A percentile compares a stretch with the other conserved stretches of the same genome.
Conservation (phyloP, 2,329 filamentous ascomycete genomes). For the Diaporthe sp. region DNA sequence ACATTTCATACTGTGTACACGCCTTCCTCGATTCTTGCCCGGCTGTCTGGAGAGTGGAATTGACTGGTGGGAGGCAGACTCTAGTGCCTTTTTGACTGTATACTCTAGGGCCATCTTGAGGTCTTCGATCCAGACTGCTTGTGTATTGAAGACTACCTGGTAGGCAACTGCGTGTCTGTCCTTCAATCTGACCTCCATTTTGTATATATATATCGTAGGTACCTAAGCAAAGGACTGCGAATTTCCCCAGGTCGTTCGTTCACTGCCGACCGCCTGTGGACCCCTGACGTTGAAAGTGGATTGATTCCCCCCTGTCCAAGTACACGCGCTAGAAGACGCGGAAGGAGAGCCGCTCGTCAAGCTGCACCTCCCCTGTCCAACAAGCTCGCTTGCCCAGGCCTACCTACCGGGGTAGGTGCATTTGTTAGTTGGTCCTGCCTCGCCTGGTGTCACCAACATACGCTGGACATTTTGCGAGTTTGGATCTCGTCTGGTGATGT, state of each 20-base stretch:
- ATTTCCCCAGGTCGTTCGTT: not conserved
- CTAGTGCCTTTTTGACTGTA: not conserved
- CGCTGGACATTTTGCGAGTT: not conserved
- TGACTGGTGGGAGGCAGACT: not conserved
- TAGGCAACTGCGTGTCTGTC: not conserved
- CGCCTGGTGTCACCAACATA: slow-evolving; percentile 12
- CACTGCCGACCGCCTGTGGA: not conserved
- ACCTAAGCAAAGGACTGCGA: not conserved
- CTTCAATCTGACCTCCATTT: not conserved
- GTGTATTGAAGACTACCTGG: not conserved
- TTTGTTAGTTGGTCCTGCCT: slow-evolving; percentile 19
- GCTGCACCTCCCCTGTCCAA: slow-evolving; percentile 11
- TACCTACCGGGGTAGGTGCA: slow-evolving; percentile 13
- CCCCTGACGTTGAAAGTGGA: slow-evolving; percentile 18
- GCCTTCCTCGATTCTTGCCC: not conserved
- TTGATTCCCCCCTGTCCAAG: not conserved
- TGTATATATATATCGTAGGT: not conserved
- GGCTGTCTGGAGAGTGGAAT: not conserved
- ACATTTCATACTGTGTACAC: not conserved
- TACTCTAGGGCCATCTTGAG: not conserved
- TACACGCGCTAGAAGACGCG: slow-evolving; percentile 12
- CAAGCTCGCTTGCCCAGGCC: not conserved
- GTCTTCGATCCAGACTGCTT: not conserved
- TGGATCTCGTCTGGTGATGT: not conserved
- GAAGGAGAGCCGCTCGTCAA: slow-evolving; percentile 22